Base-by-base conservation (phyloP, 1,284 basidiomycete species). In the Rhodotorula sp. region DNA sequence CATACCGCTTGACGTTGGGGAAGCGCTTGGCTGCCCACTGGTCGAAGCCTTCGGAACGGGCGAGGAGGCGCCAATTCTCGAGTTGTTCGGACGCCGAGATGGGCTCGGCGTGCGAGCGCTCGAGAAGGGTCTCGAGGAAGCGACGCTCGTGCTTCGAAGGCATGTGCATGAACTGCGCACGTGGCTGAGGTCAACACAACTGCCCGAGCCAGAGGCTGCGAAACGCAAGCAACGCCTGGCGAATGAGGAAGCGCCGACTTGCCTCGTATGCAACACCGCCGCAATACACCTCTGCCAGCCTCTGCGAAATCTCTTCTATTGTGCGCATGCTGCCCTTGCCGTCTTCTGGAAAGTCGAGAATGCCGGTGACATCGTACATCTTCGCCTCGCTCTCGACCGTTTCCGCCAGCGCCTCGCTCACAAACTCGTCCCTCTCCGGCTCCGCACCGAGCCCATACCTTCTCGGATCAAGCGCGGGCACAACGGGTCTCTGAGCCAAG, bases 61-160 rank as follows among this genome's bases (percentile, higher is more conserved):
- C 86, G 44, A 94, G 82, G 3, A 94, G 83, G 22, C 83, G 82
- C 77, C 90, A 88, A 47, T 90, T 89, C 65, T 84, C 82, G 77
- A 84, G 86, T 77, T 85, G 82, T 53, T 78, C 76, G 78, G 80
- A 76, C 2, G 68, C 49, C 2, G 71, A 51, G 47, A 80, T 61
- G 0, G 82, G 77, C 8, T 79, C 76, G 30, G 81, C 81, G 30
- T 79, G 82, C 59, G 85, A 84, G 1, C 87, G 87, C 79, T 94
- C 92, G 19, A 94, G 84, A 24, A 90, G 82, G 76, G 90, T 88
- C 2, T 90, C 88, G 81, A 93, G 92, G 90, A 91, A 93, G 11
- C 90, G 82, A 1, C 90, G 84, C 80, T 91, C 90, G 0, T 86
- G 87, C 81, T 90, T 90, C 60, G 85, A 87, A 0, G 88, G 88